Evolutionary conservation across 768 basidiomycete genomes (phyloP), one percentile per base, ranked within the genome.

Genomic region (Suillus alpinus): DNA sequence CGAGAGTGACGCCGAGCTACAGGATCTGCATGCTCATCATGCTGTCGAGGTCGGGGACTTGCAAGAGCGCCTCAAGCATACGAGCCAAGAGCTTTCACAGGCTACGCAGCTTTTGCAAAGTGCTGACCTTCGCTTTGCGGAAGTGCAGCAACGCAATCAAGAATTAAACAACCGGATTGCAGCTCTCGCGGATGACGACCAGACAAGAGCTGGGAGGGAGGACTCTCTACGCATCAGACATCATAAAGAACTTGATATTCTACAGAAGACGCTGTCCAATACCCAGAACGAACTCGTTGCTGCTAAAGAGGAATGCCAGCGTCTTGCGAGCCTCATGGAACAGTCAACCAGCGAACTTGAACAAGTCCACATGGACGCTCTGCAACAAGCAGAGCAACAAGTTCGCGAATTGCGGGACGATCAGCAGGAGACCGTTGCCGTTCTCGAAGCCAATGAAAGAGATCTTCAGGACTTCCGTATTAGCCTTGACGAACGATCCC

Each of bases 391-490:
- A 3, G 64, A 67, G 23, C 64, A 70, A 40, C 67, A 59, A 40
- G 55, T 69, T 63, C 60, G 36, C 8, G 60, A 64, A n/a, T 61
- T 73, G n/a, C 73, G 75, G 23, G 68, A 68, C n/a, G 69, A 72
- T 18, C 62, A 66, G 47, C 61, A 66, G 14, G 52, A 41, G 26
- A 61, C 51, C 58, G 57, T 68, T 39, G 58, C 46, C n/a, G 57
- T 52, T 50, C 75, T 63, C 74, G 80, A 67, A 69, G 71, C 46
- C 69, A 78, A 63, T 66, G 77, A 58, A 61, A 70, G 29, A 68
- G 71, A 41, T 20, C 63, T 77, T 43, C 67, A 71, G 18, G 70
- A 73, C 20, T 67, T 78, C 44, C 73, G 83, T 26, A 73, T 80
- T 29, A 67, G 70, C 32, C 70, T 74, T 36, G 73, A 77, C 51